Conservation (phyloP, 2,329 filamentous ascomycete species). For the Sporothrix pseudoabietina region DNA sequence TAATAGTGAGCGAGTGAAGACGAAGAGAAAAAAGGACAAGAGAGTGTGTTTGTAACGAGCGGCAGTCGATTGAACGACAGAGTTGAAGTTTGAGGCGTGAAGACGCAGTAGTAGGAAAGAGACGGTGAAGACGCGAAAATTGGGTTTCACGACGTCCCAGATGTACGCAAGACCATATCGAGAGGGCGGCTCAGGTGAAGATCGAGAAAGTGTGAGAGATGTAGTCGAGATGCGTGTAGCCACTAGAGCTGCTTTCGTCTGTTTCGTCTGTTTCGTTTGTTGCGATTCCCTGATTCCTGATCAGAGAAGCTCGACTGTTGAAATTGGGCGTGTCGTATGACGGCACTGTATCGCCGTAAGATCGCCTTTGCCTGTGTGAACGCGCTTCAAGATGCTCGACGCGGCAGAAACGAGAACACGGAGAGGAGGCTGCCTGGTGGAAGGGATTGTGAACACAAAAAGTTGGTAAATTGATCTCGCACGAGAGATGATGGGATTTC, state of each 20-base stretch:
- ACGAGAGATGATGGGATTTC: constrained; percentile 21
- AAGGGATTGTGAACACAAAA: neutral
- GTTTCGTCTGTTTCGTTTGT: neutral
- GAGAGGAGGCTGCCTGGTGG: neutral
- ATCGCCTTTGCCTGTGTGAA: neutral
- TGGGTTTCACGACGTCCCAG: constrained; percentile 26
- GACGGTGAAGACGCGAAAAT: constrained; percentile 8
- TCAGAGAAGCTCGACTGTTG: neutral
- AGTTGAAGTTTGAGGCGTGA: neutral
- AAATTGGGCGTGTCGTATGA: neutral
- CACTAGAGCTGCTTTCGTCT: neutral
- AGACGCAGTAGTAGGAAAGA: neutral
- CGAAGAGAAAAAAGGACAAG: constrained; percentile 13
- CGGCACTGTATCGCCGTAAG: neutral
- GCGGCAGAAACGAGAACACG: neutral
- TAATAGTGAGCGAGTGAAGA: constrained; percentile 16
- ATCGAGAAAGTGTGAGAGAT: neutral
- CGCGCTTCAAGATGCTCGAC: neutral
- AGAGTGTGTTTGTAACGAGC: constrained; percentile 15
- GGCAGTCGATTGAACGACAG: constrained; percentile 18
- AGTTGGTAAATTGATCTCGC: constrained; percentile 23
- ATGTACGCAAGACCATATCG: constrained; percentile 29
- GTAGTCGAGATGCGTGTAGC: neutral
- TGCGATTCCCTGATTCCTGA: neutral
- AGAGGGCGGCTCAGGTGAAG: constrained; percentile 18